These are phyloP conservation scores for Osmanthus fragrans DNA, from an alignment of 257 asterid species.

Conservation along the genomic window DNA sequence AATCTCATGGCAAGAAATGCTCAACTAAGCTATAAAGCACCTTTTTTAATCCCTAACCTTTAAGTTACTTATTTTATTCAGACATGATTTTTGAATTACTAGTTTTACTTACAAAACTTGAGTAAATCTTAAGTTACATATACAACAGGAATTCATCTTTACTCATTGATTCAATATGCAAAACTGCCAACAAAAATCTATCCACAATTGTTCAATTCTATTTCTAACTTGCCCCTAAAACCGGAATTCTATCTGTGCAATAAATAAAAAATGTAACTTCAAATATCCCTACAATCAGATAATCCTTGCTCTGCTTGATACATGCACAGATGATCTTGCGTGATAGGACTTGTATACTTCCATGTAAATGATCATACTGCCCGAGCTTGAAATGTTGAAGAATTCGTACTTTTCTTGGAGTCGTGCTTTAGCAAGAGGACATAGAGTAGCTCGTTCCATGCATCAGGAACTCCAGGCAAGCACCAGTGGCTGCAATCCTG, in stretches of 20 bases:
- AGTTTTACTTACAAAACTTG: too few relatives aligned
- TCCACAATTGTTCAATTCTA: constrained; percentile 17
- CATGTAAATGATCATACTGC: constrained; percentile 25
- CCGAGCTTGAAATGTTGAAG: constrained; percentile 33
- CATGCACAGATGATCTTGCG: constrained; percentile 17
- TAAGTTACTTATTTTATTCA: too few relatives aligned
- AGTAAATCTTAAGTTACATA: too few relatives aligned
- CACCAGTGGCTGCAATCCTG: constrained; percentile 99
- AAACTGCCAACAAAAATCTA: constrained; percentile 6
- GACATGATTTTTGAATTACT: too few relatives aligned
- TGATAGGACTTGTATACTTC: constrained; percentile 26
- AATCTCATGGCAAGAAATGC: too few relatives aligned
- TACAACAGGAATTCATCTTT: neutral
- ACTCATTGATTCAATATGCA: constrained; percentile 6
- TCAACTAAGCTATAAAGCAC: too few relatives aligned
- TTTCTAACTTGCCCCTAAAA: constrained; percentile 5
- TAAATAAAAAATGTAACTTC: constrained; percentile 17
- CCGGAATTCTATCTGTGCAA: constrained; percentile 9
- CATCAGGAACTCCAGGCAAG: constrained; percentile 84
- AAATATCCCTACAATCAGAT: constrained; percentile 21
- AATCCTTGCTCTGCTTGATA: constrained; percentile 15
- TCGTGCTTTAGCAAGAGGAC: constrained; percentile 60
- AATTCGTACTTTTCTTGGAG: constrained; percentile 17
- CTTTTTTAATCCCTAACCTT: too few relatives aligned
- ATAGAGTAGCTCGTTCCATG: constrained; percentile 86